Percentiles rank a stretch among this genome's conserved stretches.
Conservation (phyloP, 352 stramenopile genomes). For the Phytopythium helicoides region DNA sequence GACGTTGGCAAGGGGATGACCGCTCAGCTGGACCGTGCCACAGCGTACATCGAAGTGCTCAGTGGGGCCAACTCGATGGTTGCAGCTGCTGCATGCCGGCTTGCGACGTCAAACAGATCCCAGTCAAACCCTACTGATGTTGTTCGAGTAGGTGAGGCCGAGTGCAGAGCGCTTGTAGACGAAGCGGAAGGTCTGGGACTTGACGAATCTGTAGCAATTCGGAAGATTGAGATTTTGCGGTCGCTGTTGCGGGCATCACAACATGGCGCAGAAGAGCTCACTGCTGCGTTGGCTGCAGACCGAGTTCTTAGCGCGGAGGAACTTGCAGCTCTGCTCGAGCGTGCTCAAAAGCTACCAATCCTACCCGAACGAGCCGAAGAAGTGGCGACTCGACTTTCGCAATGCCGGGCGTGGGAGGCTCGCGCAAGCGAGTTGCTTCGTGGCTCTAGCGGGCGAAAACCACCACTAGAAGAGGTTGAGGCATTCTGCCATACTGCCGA, state of each 20-base stretch:
- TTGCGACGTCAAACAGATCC: background rate
- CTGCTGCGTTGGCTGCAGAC: constrained; percentile 22
- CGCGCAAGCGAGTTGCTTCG: constrained; percentile 45
- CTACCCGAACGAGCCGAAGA: constrained; percentile 33
- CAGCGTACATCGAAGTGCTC: constrained; percentile 26
- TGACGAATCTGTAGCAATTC: constrained; percentile 10
- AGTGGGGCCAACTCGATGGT: constrained; percentile 25
- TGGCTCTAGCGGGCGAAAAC: constrained; percentile 15
- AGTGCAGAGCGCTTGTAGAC: constrained; percentile 17
- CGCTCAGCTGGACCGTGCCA: constrained; percentile 12
- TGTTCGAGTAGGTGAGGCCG: constrained; percentile 3
- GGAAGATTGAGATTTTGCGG: constrained; percentile 38
- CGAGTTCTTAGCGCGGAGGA: constrained; percentile 48
- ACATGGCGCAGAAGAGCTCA: constrained; percentile 20
- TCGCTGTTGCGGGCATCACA: constrained; percentile 31
- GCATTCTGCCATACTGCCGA: constrained; percentile 55
- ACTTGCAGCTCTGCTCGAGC: constrained; percentile 35
- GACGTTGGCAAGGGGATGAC: constrained; percentile 1
- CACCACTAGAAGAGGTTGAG: constrained; percentile 45
- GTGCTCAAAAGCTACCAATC: constrained; percentile 33
- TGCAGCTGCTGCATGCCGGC: constrained; percentile 6
- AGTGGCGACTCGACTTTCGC: constrained; percentile 47
- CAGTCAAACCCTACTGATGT: background rate
- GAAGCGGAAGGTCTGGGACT: constrained; percentile 26
- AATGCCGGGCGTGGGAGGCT: constrained; percentile 53